phyloP scores from a whole-genome alignment of 2,329 filamentous ascomycete genomes.

The Gliomastix tumulicola region DNA sequence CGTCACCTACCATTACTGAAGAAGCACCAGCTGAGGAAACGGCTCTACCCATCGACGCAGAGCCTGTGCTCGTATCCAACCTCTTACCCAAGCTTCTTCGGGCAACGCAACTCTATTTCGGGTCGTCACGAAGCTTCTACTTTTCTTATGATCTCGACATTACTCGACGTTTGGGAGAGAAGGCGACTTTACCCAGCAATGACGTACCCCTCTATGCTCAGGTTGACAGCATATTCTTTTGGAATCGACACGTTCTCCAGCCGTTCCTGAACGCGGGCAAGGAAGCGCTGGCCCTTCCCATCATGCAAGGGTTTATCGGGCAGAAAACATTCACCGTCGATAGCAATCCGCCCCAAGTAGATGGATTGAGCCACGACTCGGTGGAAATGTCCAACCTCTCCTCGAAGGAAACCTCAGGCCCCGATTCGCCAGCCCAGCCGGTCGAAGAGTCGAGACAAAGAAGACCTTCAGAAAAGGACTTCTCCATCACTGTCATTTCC shows the following conservation, averaged over 20 bases:
- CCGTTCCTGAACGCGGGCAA: conserved; percentile 71
- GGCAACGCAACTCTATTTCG: conserved; percentile 79
- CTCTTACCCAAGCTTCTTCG: conserved; percentile 79
- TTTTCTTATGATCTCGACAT: conserved; percentile 95
- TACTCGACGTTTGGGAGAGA: conserved; percentile 54
- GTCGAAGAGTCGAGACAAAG: conserved; percentile 27
- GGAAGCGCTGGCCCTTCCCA: conserved; percentile 64
- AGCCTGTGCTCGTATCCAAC: conserved; percentile 21
- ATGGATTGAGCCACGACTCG: conserved; percentile 36
- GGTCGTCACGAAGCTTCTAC: conserved; percentile 78
- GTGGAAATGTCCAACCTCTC: conserved; percentile 35
- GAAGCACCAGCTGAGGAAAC: too few species aligned
- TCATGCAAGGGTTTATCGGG: conserved; percentile 93
- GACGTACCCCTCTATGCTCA: conserved; percentile 56
- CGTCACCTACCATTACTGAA: background rate
- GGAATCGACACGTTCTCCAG: conserved; percentile 72
- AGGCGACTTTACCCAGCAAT: conserved; percentile 9
- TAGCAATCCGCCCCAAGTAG: conserved; percentile 46
- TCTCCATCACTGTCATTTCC: conserved; percentile 86
- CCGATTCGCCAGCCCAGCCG: too few species aligned
- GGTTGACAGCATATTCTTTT: conserved; percentile 79
- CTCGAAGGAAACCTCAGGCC: conserved; percentile 10
- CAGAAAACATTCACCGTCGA: conserved; percentile 76
- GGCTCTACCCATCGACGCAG: too few species aligned
- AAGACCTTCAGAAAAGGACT: conserved; percentile 46